Base-by-base conservation (phyloP, 148 eudicot species). In the Vaccinium corymbosum region DNA sequence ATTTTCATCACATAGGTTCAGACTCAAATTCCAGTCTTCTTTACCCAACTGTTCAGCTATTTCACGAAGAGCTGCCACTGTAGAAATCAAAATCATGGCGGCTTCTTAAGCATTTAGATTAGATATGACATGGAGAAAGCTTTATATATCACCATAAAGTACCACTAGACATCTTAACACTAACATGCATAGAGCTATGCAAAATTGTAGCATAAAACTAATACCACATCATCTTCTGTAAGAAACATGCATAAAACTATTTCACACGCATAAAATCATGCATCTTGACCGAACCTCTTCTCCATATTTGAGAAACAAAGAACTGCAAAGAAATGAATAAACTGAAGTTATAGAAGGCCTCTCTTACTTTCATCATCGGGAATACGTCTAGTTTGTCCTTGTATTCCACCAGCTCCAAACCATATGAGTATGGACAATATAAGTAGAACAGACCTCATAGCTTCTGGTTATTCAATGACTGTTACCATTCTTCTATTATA, bases 21-120 rank as follows among this genome's bases (percentile, higher is more conserved):
- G 59, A 49, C 7, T 84, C 32, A 86, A 86, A 49, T 88, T 68
- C 90, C 88, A 88, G 64, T 83, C 87, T 10, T 38, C 79, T 82
- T 88, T 88, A 3, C 85, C 85, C 83, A 88, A 48, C 50, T 88
- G 81, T 38, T 35, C 56, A 62, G 87, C 88, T 25, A 88, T 86
- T 79, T 86, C 90, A 46, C 53, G 7, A 20, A 86, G 88, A 73
- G 85, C 87, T 25, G 79, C 11, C 78, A 76, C 90, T 88, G 88
- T 72, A 88, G 81, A 46, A 59, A 19, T 55, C 56, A 53, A 53
- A 64, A 19, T 9, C 11, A 27, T 35, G 25, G 19, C 32, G 48
- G 57, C 50, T 49, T 6, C 38, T 51, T 25, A 53, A 29, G 38
- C 6, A n/a, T 35, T 35, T 56, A 42, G 50, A 79, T 35, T 59